phyloP scores from a whole-genome alignment of 2,329 filamentous ascomycete genomes.

The Chaetothyriales sp. region DNA sequence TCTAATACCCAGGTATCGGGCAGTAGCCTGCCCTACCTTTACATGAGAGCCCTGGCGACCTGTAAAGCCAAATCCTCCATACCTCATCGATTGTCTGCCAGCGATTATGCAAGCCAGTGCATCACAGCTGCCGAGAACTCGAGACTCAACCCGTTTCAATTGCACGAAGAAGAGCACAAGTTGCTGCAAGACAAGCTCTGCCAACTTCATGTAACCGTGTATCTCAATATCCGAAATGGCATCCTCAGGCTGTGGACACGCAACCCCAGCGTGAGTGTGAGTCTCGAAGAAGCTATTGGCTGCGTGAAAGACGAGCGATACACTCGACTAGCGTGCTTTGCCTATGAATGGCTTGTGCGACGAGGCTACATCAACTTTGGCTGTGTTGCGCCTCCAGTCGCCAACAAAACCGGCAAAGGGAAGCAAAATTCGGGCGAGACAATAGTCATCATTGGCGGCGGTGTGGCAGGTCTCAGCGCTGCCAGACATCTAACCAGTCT shows the following conservation, averaged over 20 bases:
- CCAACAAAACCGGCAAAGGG: slow-evolving; percentile 28
- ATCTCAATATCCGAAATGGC: slow-evolving; percentile 89
- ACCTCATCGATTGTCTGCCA: slow-evolving; percentile 55
- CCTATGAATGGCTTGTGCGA: slow-evolving; percentile 82
- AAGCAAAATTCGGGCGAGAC: slow-evolving; percentile 46
- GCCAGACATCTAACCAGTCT: slow-evolving; percentile 82
- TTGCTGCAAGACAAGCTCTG: slow-evolving; percentile 71
- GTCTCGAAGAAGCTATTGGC: slow-evolving; percentile 72
- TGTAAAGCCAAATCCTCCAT: slow-evolving; percentile 71
- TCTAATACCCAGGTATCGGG: slow-evolving; percentile 7
- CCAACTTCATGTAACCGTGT: slow-evolving; percentile 79
- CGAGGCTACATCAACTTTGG: slow-evolving; percentile 95
- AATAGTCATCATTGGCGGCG: slow-evolving; percentile 77
- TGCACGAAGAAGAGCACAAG: slow-evolving; percentile 73
- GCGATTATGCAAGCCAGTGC: slow-evolving; percentile 82
- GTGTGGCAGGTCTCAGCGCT: slow-evolving; percentile 85
- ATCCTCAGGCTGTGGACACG: slow-evolving; percentile 81
- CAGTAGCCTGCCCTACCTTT: slow-evolving; percentile 15
- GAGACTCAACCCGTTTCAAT: slow-evolving; percentile 72
- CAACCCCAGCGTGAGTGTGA: slow-evolving; percentile 71
- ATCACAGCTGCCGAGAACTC: slow-evolving; percentile 81
- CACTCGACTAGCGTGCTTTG: slow-evolving; percentile 77
- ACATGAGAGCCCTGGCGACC: slow-evolving; percentile 28
- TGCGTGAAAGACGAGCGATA: slow-evolving; percentile 78
- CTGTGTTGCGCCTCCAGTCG: slow-evolving; percentile 58